Base-by-base conservation (phyloP, 78 protist genomes). In the Isochrysis galbana region DNA sequence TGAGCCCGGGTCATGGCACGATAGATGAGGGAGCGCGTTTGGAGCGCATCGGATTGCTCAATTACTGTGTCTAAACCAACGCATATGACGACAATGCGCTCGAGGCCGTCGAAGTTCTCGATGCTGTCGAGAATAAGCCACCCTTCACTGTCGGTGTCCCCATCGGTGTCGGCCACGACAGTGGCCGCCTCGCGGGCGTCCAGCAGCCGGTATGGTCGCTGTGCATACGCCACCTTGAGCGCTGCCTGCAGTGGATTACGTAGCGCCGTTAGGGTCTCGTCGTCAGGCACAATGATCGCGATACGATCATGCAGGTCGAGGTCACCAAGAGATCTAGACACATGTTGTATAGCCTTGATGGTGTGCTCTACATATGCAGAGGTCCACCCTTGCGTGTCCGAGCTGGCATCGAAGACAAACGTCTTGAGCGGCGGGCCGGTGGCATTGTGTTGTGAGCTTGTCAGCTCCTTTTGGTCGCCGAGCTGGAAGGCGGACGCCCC, bases 401-500 rank as follows among this genome's bases (percentile, higher is more conserved):
- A 36, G 41, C 5, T 23, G 44, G 17, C 82, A 4, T 36, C 45
- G 84, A 77, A 77, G 84, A 77, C 2, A 46, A 77, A 77, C 19
- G 84, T 10, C 48, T 77, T 77, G 84, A 77, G 84, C 47, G 84
- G 84, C 21, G 84, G 84, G 34, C 84, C 84, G 32, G 1, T 29
- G 46, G 84, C 10, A 4, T 14, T 29, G 84, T 77, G 84, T 5
- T 77, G 84, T 23, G 34, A 77, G 19, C 4, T 36, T 25, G 82
- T 72, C 19, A 72, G 82, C 47, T 21, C 34, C 84, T 77, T 77
- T 29, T 77, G 34, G 32, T 39, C 84, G 2, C 29, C 61, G 32
- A 77, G 84, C 46, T 77, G 84, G 84, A 77, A 77, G 46, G 84
- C 84, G 34, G 10, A 21, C 7, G 84, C 84, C n/a, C 84, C 84